A percentile compares a stretch with the other conserved stretches of the same genome.
Conservation (phyloP, 495 filamentous ascomycete genomes). For the Bombardia bombarda region DNA sequence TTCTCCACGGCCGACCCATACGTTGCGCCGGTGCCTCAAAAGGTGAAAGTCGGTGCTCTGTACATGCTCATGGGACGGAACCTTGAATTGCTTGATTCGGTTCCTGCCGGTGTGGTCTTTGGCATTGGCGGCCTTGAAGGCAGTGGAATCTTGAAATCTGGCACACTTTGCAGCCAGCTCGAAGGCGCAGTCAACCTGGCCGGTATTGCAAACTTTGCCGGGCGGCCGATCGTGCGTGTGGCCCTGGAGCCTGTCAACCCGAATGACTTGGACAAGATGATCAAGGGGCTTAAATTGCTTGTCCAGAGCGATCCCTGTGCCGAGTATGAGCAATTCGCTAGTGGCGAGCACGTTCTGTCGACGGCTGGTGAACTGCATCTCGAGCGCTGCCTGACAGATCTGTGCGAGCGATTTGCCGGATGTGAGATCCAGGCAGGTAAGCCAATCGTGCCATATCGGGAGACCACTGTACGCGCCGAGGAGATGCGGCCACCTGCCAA, state of each 20-base stretch:
- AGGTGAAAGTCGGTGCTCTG: slow-evolving; percentile 76
- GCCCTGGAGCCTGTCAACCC: slow-evolving; percentile 87
- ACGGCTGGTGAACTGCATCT: slow-evolving; percentile 94
- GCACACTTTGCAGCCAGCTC: slow-evolving; percentile 83
- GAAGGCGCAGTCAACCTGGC: slow-evolving; percentile 90
- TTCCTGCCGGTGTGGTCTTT: slow-evolving; percentile 91
- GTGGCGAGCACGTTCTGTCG: slow-evolving; percentile 89
- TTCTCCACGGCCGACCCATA: slow-evolving; percentile 77
- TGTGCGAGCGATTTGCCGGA: slow-evolving; percentile 84
- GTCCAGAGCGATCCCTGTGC: slow-evolving; percentile 95
- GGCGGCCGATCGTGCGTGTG: slow-evolving; percentile 87
- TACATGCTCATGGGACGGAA: slow-evolving; percentile 95
- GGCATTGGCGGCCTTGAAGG: slow-evolving; percentile 92
- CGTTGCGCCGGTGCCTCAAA: slow-evolving; percentile 66
- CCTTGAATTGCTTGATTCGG: slow-evolving; percentile 72
- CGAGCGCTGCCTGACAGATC: slow-evolving; percentile 88
- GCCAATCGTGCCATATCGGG: slow-evolving; percentile 92
- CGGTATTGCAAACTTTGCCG: slow-evolving; percentile 62
- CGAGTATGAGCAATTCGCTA: slow-evolving; percentile 86
- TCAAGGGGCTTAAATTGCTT: slow-evolving; percentile 75
- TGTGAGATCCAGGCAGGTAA: slow-evolving; percentile 93
- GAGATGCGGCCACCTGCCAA: slow-evolving; percentile 89
- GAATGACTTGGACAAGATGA: slow-evolving; percentile 86
- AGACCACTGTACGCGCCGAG: slow-evolving; percentile 75
- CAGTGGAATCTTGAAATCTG: slow-evolving; percentile 78